Evolutionary conservation across 2,329 filamentous ascomycete genomes (phyloP).

Genomic region (Calonectria multiphialidica): DNA sequence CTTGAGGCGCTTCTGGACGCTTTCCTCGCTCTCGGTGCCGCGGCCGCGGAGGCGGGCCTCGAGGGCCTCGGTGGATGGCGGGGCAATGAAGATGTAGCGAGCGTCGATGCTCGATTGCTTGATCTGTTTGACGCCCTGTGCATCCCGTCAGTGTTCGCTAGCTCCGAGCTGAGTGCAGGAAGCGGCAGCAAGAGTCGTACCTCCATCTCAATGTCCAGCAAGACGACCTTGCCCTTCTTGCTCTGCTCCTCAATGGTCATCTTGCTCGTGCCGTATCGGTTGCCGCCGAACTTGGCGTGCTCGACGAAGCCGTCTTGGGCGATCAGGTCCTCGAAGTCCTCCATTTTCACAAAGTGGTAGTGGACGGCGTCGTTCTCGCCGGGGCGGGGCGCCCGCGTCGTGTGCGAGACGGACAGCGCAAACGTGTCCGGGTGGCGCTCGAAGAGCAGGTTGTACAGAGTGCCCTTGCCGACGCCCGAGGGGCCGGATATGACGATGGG

Average conservation of each 20-base stretch:
- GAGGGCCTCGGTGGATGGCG: slow-evolving; percentile 80
- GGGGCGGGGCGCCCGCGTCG: slow-evolving; percentile 81
- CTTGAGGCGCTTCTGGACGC: slow-evolving; percentile 74
- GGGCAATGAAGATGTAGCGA: slow-evolving; percentile 87
- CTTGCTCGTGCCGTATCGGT: slow-evolving; percentile 88
- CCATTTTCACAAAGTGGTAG: slow-evolving; percentile 81
- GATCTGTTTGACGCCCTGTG: slow-evolving; percentile 97
- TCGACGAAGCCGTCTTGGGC: slow-evolving; percentile 82
- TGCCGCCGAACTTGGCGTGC: slow-evolving; percentile 85
- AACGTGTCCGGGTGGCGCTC: slow-evolving; percentile 63
- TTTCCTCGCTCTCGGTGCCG: slow-evolving; percentile 82
- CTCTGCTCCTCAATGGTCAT: slow-evolving; percentile 82
- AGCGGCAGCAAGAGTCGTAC: slow-evolving; percentile 52
- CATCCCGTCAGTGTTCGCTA: slow-evolving; percentile 69
- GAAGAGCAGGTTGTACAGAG: slow-evolving; percentile 80
- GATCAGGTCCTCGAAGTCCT: slow-evolving; percentile 76
- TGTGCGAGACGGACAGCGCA: slow-evolving; percentile 76
- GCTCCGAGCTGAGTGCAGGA: neutral
- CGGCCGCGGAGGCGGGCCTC: slow-evolving; percentile 81
- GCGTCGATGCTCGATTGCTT: slow-evolving; percentile 80
- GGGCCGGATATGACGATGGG: slow-evolving; percentile 86
- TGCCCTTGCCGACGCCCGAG: slow-evolving; percentile 85
- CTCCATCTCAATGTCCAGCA: slow-evolving; percentile 98
- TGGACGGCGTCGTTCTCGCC: slow-evolving; percentile 82
- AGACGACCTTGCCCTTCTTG: slow-evolving; percentile 78